Conservation (phyloP, 2,329 filamentous ascomycete species). For the Botrytis tulipae region DNA sequence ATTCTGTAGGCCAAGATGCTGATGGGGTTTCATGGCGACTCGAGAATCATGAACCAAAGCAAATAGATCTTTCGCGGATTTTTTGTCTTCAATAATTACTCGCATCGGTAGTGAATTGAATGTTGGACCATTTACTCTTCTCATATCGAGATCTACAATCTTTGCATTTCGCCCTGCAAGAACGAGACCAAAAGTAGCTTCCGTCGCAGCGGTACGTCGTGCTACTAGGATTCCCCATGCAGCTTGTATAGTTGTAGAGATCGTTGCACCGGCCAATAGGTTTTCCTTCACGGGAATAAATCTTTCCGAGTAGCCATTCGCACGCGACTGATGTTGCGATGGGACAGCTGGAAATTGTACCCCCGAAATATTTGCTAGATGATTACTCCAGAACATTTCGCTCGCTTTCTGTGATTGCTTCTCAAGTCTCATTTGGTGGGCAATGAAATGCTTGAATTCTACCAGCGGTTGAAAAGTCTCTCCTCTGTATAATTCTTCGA, state of each 20-base stretch:
- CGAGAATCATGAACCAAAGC: conserved; percentile 29
- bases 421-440: conserved; percentile 1
- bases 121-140: conserved; percentile 42
- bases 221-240: conserved; percentile 45
- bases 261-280: conserved; percentile 21
- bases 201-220: conserved; percentile 41
- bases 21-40: conserved; percentile 34
- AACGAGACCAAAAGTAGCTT: conserved; percentile 46
- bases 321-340: neutral
- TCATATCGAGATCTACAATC: conserved; percentile 41
- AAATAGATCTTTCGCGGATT: conserved; percentile 1
- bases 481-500: conserved; percentile 21
- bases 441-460: conserved; percentile 11
- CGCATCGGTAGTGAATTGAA: conserved; percentile 45
- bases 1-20: conserved; percentile 18
- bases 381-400: conserved; percentile 47
- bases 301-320: neutral
- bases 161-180: conserved; percentile 44
- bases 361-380: conserved; percentile 45
- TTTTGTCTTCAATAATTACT: conserved; percentile 36
- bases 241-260: conserved; percentile 28
- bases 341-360: conserved; percentile 46
- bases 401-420: neutral
- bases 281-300: conserved; percentile 10
- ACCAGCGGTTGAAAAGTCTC: neutral